Conservation (phyloP, 495 filamentous ascomycete genomes). For the Delitschia confertaspora region DNA sequence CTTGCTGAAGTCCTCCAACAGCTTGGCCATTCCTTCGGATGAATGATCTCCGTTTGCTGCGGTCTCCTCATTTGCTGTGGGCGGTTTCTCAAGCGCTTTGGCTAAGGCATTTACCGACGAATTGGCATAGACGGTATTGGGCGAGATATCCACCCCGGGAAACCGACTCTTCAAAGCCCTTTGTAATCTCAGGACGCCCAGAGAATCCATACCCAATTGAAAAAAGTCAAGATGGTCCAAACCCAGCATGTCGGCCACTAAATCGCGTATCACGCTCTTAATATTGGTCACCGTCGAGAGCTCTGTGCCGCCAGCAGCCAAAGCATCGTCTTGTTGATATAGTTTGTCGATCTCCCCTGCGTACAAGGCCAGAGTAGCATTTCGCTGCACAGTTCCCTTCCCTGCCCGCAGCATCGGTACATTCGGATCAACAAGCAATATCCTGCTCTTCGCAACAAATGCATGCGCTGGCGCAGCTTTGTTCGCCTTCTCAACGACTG, state of each 20-base stretch:
- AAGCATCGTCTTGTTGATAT: background rate
- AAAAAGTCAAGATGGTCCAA: background rate
- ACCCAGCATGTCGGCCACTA: too few species aligned
- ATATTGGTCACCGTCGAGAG: too few species aligned
- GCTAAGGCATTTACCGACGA: background rate
- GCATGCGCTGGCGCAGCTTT: background rate
- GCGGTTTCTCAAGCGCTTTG: too few species aligned
- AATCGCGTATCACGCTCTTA: too few species aligned
- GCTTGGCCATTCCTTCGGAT: too few species aligned
- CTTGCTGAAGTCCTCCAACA: background rate
- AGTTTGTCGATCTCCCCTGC: constrained; percentile 1
- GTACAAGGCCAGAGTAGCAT: background rate
- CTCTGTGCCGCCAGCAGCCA: too few species aligned
- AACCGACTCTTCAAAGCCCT: too few species aligned
- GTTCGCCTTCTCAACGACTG: constrained; percentile 4
- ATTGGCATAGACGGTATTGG: background rate
- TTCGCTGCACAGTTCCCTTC: constrained; percentile 8
- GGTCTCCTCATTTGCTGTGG: too few species aligned
- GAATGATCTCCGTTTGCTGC: too few species aligned
- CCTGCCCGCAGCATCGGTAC: background rate
- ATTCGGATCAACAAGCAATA: background rate
- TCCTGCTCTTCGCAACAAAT: background rate
- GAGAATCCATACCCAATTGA: background rate
- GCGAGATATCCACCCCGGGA: background rate
- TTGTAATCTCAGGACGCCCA: background rate